Conservation (phyloP, 2,329 filamentous ascomycete genomes). For the Thelonectria discophora region DNA sequence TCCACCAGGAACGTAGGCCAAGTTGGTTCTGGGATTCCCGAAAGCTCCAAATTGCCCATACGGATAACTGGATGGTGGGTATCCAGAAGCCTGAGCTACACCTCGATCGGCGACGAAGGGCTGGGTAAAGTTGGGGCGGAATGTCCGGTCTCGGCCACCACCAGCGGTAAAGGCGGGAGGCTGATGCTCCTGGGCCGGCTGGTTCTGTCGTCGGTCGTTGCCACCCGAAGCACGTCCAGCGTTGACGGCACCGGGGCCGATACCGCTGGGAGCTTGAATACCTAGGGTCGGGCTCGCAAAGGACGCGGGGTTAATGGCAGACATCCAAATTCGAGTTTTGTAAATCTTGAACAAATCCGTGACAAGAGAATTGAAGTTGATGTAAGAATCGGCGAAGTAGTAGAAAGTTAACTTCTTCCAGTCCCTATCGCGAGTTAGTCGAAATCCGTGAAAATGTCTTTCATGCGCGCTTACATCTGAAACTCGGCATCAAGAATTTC, state of each 20-base stretch:
- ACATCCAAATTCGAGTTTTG: conserved; percentile 99
- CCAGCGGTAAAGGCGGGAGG: conserved; percentile 49
- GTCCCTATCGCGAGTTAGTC: conserved; percentile 68
- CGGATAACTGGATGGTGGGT: conserved; percentile 48
- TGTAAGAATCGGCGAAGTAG: conserved; percentile 97
- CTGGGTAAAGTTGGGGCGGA: conserved; percentile 54
- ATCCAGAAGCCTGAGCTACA: conserved; percentile 48
- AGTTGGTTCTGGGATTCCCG: conserved; percentile 45
- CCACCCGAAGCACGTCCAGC: conserved; percentile 57
- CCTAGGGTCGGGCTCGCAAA: conserved; percentile 83
- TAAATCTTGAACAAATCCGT: conserved; percentile 99
- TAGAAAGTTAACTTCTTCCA: conserved; percentile 99
- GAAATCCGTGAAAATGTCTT: conserved; percentile 4
- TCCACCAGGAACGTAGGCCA: conserved; percentile 42
- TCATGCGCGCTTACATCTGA: conserved; percentile 78
- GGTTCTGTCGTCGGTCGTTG: conserved; percentile 59
- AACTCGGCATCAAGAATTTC: conserved; percentile 99
- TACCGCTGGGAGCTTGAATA: conserved; percentile 73
- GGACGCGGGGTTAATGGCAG: conserved; percentile 95
- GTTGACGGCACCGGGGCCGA: conserved; percentile 72
- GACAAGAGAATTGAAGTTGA: conserved; percentile 98
- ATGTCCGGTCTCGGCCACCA: conserved; percentile 51
- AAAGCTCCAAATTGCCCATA: conserved; percentile 47
- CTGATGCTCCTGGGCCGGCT: conserved; percentile 50
- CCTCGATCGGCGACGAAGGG: conserved; percentile 55